Conservation (phyloP, 768 basidiomycete genomes). For the Rickenella mellea region DNA sequence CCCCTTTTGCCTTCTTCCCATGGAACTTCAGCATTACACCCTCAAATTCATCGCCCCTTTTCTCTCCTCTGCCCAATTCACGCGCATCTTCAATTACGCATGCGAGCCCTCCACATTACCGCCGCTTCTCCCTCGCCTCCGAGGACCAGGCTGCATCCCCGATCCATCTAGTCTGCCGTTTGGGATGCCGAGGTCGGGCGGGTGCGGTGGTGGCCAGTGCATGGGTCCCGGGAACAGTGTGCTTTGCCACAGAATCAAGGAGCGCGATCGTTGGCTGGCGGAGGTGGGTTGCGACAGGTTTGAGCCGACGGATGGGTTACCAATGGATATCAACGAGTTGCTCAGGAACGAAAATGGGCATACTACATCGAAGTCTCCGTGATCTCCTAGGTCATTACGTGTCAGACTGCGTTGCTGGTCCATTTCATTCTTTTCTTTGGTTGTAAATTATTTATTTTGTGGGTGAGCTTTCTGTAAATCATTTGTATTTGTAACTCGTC, state of each 20-base stretch:
- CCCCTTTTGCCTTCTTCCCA: constrained; percentile 37
- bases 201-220: constrained; percentile 27
- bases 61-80: constrained; percentile 45
- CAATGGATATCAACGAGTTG: neutral
- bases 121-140: constrained; percentile 15
- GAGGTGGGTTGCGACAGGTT: constrained; percentile 36
- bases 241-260: constrained; percentile 30
- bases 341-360: neutral
- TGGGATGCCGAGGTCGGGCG: constrained; percentile 12
- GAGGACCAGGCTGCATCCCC: constrained; percentile 15
- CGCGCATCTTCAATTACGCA: constrained; percentile 44
- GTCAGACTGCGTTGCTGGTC: too few species aligned
- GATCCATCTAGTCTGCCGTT: constrained; percentile 28
- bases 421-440: too few species aligned
- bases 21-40: constrained; percentile 48
- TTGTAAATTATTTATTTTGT: too few species aligned
- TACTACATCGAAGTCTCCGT: too few species aligned
- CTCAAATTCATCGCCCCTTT: constrained; percentile 48
- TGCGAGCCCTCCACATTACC: constrained; percentile 37
- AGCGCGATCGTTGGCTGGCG: constrained; percentile 37
- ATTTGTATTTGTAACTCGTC: too few species aligned
- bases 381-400: too few species aligned
- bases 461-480: too few species aligned
- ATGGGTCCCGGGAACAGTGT: constrained; percentile 28
- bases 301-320: constrained; percentile 17